Evolutionary conservation across 306 rosid species (phyloP), one percentile per base, ranked within the genome.

Genomic region (Styphnolobium japonicum): DNA sequence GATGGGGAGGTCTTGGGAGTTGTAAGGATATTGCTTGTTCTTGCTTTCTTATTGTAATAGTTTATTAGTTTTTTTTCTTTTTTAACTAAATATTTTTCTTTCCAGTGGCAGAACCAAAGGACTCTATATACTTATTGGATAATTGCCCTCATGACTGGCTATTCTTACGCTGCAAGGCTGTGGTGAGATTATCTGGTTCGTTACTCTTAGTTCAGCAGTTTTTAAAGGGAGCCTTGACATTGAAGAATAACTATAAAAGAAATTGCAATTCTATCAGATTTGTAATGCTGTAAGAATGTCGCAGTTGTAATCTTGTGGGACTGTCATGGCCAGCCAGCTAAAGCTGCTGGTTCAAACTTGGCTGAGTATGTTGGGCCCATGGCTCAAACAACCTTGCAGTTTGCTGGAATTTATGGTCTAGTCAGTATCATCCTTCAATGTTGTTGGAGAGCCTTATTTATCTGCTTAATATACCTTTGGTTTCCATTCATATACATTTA

Each of bases 1-100:
- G 99, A 83, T 96, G 99, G 99, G 99, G 99, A 75, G 99, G 99
- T 80, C 98, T 96, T 67, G 99, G 99, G 45, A 73, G 86, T 72
- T 90, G 99, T 96, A 87, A 87, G 96, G 84, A 58, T 55, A 5
- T 49, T 55, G 37, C 48, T 66, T 49, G 21, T 53, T 40, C n/a
- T 16, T 76, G 57, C 31, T 65, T 71, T 71, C 9, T 10, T 68
- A 7, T 48, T 39, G 49, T 61, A 60, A 10, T 53, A 14, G 15
- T 69, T 29, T 19, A 27, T 9, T 34, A 4, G 7, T 58, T 83
- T 46, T 66, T 39, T 49, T 58, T 67, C n/a, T 19, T 62, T 53
- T 61, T 66, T 80, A 61, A 67, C 86, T 64, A 57, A 45, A 65
- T 75, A 46, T 75, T n/a, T 76, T 81, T 86, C 81, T 87, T 81